A percentile compares a stretch with the other conserved stretches of the same genome.
Evolutionary conservation across 192 early-diverging fungal species (phyloP).

Genomic region (Linnemannia exigua): DNA sequence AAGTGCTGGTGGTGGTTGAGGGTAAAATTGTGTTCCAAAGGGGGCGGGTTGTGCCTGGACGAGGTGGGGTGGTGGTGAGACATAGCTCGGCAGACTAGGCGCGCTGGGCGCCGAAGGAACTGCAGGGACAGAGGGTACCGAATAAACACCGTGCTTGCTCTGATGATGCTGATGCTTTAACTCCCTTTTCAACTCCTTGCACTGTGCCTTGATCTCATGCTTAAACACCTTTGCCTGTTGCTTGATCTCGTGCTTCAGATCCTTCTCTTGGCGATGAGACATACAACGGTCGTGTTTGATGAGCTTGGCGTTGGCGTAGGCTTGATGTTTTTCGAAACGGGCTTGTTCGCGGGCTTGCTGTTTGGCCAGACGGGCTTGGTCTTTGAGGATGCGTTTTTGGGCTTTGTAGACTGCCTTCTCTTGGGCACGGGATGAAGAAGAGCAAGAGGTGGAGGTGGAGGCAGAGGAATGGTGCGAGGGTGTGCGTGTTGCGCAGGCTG

Average conservation of each 20-base stretch:
- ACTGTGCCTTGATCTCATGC: slow-evolving; percentile 13
- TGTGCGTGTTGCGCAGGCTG: not conserved
- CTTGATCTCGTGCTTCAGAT: slow-evolving; percentile 8
- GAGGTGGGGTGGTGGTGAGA: not conserved
- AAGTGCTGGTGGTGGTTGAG: not conserved
- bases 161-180: slow-evolving; percentile 4
- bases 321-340: not conserved
- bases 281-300: not conserved
- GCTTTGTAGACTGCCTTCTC: slow-evolving; percentile 15
- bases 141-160: not conserved
- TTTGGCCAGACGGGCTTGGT: not conserved
- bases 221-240: slow-evolving; percentile 12
- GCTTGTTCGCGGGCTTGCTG: not conserved
- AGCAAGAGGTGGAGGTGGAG: not conserved
- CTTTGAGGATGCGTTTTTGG: slow-evolving; percentile 11
- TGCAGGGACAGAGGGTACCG: not conserved
- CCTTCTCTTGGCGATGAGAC: not conserved
- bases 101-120: not conserved
- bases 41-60: not conserved
- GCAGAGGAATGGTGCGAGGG: not conserved
- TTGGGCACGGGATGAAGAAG: not conserved
- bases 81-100: not conserved
- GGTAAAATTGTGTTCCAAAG: not conserved
- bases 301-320: not conserved
- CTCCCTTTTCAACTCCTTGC: slow-evolving; percentile 17